phyloP scores from a whole-genome alignment of 805 yeast species.

The Lipomyces sp. region DNA sequence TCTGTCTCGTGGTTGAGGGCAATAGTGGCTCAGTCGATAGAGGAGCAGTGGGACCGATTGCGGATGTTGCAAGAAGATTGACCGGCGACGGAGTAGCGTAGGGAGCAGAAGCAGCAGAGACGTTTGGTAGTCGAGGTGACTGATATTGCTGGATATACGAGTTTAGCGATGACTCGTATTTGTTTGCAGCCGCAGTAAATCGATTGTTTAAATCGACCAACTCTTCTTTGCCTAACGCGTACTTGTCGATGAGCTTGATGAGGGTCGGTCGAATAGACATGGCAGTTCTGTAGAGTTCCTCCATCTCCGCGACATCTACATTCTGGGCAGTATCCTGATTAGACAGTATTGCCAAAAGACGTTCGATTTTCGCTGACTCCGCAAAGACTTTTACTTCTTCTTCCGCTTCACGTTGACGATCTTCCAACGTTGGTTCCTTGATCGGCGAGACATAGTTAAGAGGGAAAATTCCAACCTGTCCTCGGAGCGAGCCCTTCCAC shows the following conservation, averaged over 20 bases:
- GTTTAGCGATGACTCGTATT: constrained; percentile 73
- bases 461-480: constrained; percentile 87
- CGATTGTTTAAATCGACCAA: constrained; percentile 71
- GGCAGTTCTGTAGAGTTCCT: constrained; percentile 70
- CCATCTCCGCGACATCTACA: constrained; percentile 67
- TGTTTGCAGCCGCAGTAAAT: constrained; percentile 66
- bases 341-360: constrained; percentile 61
- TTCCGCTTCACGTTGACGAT: constrained; percentile 55
- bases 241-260: constrained; percentile 75
- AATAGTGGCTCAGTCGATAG: neutral
- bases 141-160: constrained; percentile 45
- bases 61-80: neutral
- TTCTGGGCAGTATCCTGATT: constrained; percentile 48
- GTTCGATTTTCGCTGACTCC: constrained; percentile 67
- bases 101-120: neutral
- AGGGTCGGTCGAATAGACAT: constrained; percentile 75
- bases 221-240: constrained; percentile 77
- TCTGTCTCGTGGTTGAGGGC: neutral
- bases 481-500: constrained; percentile 90
- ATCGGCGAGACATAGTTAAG: constrained; percentile 86
- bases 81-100: neutral
- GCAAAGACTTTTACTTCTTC: constrained; percentile 60
- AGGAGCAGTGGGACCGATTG: neutral
- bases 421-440: constrained; percentile 65
- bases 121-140: neutral